Base-by-base conservation (phyloP, 2,329 filamentous ascomycete genomes). In the Penicillium sclerotiorum region DNA sequence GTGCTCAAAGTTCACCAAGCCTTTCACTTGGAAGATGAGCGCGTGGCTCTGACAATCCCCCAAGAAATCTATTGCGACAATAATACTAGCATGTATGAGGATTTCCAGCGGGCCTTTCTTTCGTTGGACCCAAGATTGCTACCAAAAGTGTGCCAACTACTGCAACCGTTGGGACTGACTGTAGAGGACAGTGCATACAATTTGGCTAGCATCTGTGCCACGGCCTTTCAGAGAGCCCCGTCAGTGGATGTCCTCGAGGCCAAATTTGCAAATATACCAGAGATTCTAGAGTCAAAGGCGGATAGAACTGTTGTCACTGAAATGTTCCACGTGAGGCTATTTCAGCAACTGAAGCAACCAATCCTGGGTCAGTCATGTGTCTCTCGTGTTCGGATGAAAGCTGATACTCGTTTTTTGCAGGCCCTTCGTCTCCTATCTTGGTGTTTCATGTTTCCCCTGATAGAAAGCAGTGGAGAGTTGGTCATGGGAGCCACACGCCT, bases 71-170 rank as follows among this genome's bases (percentile, higher is more conserved):
- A 27, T 18, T 11, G 18, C 17, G 21, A 22, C 3, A 28, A 32
- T 38, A 20, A 8, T 8, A 5, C 20, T 9, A 32, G 20, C 18
- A 25, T 18, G 8, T 20, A 27, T 5, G 22, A 32, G 2, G 38
- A 46, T 15, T 46, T 37, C 35, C 25, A n/a, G 5, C 44, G 37
- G 17, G 44, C 44, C 8, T 39, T 46, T 20, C 12, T 46, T 20
- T 46, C 33, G 6, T 22, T 46, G 18, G 35, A 46, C 18, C 44
- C 23, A n/a, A 36, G 35, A n/a, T 32, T 46, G 20, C 25, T 39
- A 22, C 35, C 44, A 20, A 46, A n/a, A 11, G 22, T 46, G 3
- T 33, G 20, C 13, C 21, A 27, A 23, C 37, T 9, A n/a, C 22
- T 9, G 5, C 22, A 9, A 25, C 22, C 1, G 11, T 32, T n/a